Evolutionary conservation across 495 filamentous ascomycete species (phyloP).

Genomic region (Pseudevernia furfuracea): DNA sequence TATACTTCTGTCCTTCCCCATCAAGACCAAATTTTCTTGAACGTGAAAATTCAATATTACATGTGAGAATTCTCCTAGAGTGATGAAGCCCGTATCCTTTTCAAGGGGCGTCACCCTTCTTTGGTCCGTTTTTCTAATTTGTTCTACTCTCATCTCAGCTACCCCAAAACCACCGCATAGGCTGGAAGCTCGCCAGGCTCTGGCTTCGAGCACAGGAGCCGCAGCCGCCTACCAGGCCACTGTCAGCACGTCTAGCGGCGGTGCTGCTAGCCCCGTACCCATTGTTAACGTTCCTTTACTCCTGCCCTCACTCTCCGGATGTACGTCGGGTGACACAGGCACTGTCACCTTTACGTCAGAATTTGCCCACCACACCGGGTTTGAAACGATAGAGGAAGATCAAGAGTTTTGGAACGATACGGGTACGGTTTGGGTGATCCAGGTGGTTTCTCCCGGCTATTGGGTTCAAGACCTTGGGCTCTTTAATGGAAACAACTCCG

Average conservation of each 20-base stretch:
- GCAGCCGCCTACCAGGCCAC: neutral
- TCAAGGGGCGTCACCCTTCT: too few relatives aligned
- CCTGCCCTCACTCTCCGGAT: neutral
- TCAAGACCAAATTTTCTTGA: too few relatives aligned
- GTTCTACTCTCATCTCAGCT: neutral
- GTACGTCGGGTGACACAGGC: slow-evolving; percentile 3
- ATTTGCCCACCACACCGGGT: slow-evolving; percentile 1
- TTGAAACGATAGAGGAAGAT: neutral
- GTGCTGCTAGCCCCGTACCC: neutral
- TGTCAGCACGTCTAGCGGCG: neutral
- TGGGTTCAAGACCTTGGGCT: neutral
- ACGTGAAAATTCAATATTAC: too few relatives aligned
- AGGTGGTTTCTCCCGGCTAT: neutral
- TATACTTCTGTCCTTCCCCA: too few relatives aligned
- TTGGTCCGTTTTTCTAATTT: too few relatives aligned
- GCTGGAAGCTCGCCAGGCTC: neutral
- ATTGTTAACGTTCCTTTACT: neutral
- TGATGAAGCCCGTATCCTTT: too few relatives aligned
- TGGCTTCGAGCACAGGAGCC: neutral
- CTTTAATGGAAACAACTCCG: too few relatives aligned
- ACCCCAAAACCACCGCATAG: neutral
- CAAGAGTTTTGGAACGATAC: slow-evolving; percentile 2
- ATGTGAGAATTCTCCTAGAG: too few relatives aligned
- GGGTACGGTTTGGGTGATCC: neutral
- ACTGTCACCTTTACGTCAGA: slow-evolving; percentile 3